phyloP scores from a whole-genome alignment of 768 basidiomycete genomes.

The Mycena latifolia region DNA sequence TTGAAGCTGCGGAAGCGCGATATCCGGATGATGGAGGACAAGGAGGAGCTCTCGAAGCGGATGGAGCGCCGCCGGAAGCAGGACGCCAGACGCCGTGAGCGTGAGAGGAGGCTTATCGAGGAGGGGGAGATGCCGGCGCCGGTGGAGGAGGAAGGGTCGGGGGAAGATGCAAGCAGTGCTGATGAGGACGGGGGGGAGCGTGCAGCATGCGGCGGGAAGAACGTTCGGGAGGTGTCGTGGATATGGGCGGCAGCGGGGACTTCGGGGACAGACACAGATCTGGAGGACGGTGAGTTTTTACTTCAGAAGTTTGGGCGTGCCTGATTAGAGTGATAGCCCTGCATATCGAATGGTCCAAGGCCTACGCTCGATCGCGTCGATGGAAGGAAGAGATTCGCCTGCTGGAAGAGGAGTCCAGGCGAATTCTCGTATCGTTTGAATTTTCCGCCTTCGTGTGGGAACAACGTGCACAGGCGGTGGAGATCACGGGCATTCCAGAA shows the following conservation, averaged over 20 bases:
- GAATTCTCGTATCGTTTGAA: conserved; percentile 13
- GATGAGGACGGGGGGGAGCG: background rate
- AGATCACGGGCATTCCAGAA: background rate
- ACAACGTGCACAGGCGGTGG: background rate
- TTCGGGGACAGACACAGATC: background rate
- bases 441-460: conserved; percentile 25
- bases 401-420: conserved; percentile 21
- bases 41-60: conserved; percentile 14
- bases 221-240: conserved; percentile 1
- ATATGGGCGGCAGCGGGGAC: conserved; percentile 6
- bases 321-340: background rate
- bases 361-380: background rate
- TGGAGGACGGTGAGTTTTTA: conserved; percentile 1
- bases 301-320: background rate
- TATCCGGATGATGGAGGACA: conserved; percentile 10
- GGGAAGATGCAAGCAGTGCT: background rate
- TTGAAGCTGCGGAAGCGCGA: background rate
- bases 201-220: background rate
- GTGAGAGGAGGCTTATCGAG: background rate
- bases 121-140: background rate
- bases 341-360: conserved; percentile 31
- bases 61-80: background rate
- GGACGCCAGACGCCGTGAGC: background rate
- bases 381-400: conserved; percentile 28
- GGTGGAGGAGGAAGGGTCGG: background rate